These are phyloP conservation scores for Posidonia oceanica DNA, from an alignment of 116 monocot species.

Conservation along the genomic window DNA sequence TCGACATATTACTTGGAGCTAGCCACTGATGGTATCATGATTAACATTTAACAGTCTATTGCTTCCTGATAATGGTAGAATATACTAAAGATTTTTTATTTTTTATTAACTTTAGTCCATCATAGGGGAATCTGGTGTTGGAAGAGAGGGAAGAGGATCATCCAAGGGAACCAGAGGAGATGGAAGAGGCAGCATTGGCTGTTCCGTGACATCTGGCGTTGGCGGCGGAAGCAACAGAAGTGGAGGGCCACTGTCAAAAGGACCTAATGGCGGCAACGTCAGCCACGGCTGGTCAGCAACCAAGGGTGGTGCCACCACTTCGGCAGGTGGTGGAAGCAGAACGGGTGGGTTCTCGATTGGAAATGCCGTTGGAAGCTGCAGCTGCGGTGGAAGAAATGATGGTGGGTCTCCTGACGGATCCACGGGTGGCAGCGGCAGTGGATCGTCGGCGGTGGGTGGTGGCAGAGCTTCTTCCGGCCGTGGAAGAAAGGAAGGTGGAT, in stretches of 20 bases:
- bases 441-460: not conserved
- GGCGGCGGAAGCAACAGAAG: not conserved
- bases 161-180: conserved; percentile 6
- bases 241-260: not conserved
- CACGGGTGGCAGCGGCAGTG: not conserved
- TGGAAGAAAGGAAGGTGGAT: not conserved
- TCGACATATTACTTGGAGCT: no score
- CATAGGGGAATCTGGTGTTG: not conserved
- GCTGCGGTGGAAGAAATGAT: no score
- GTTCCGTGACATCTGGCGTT: not conserved
- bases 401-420: no score
- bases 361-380: not conserved
- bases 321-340: not conserved
- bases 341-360: not conserved
- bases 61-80: no score
- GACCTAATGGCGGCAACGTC: not conserved
- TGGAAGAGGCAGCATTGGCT: not conserved
- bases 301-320: not conserved
- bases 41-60: no score
- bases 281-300: not conserved
- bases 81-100: no score
- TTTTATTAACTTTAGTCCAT: not conserved
- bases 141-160: not conserved
- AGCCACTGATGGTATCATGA: no score
- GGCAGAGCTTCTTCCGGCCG: no score